Conservation (phyloP, 2,329 filamentous ascomycete genomes). For the Colletotrichum tropicale region DNA sequence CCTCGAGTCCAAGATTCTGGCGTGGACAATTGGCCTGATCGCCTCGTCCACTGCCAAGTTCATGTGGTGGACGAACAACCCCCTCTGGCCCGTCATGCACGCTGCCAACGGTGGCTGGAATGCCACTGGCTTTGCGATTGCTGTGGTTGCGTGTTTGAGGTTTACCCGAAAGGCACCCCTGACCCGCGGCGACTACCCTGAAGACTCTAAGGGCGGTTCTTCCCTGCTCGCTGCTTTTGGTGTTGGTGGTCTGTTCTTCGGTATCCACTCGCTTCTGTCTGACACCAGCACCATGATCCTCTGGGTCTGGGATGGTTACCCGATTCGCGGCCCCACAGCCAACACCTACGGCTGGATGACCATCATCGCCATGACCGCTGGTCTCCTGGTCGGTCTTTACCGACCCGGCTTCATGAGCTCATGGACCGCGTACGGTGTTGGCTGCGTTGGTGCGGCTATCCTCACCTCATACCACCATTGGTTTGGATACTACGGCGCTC, state of each 20-base stretch:
- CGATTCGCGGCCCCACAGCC: conserved; percentile 84
- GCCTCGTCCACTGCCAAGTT: conserved; percentile 91
- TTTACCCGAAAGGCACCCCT: conserved; percentile 72
- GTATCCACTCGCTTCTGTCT: conserved; percentile 88
- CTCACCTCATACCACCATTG: conserved; percentile 82
- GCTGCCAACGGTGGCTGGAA: conserved; percentile 92
- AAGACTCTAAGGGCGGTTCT: conserved; percentile 62
- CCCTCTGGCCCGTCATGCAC: conserved; percentile 95
- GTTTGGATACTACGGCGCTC: conserved; percentile 86
- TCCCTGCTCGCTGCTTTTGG: conserved; percentile 76
- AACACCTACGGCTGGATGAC: conserved; percentile 91
- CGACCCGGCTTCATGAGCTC: conserved; percentile 73
- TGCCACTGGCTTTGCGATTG: conserved; percentile 78
- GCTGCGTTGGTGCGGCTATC: conserved; percentile 78
- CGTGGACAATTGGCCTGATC: conserved; percentile 81
- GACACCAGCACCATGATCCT: conserved; percentile 99
- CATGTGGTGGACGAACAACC: conserved; percentile 92
- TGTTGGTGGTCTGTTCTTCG: conserved; percentile 84
- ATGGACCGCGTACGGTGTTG: conserved; percentile 81
- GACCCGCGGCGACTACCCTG: conserved; percentile 38
- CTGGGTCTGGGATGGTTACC: conserved; percentile 98
- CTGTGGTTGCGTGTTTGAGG: conserved; percentile 74
- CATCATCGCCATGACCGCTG: conserved; percentile 83
- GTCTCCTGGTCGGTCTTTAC: conserved; percentile 77
- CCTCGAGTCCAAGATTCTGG: conserved; percentile 81